phyloP scores from a whole-genome alignment of 495 filamentous ascomycete genomes.

The Chaetomium cochliodes region DNA sequence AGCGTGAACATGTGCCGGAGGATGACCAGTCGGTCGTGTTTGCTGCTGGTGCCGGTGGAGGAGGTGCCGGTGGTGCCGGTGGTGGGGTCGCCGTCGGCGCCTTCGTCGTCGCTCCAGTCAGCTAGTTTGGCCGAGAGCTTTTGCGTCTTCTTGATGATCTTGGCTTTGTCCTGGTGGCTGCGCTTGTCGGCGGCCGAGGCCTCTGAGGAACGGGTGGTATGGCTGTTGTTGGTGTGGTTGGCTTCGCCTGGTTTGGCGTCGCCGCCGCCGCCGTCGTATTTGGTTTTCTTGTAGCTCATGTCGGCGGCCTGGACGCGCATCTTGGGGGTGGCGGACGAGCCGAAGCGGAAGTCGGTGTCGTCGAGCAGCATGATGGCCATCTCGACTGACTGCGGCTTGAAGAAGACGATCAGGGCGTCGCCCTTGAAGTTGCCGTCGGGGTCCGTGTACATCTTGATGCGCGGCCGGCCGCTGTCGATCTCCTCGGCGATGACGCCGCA shows the following conservation, averaged over 20 bases:
- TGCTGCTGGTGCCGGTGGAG: conserved; percentile 34
- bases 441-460: conserved; percentile 91
- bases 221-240: conserved; percentile 36
- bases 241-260: conserved; percentile 40
- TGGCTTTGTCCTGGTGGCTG: conserved; percentile 37
- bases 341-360: conserved; percentile 76
- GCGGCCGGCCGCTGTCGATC: conserved; percentile 77
- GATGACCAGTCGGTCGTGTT: conserved; percentile 78
- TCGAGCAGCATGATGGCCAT: conserved; percentile 90
- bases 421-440: conserved; percentile 84
- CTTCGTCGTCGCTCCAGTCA: conserved; percentile 91
- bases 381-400: conserved; percentile 84
- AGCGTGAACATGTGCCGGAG: conserved; percentile 95
- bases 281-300: conserved; percentile 76
- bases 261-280: conserved; percentile 42
- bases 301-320: conserved; percentile 87
- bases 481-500: conserved; percentile 94
- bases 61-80: conserved; percentile 31
- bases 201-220: not conserved
- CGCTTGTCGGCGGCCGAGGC: not conserved
- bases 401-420: conserved; percentile 89
- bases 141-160: conserved; percentile 85
- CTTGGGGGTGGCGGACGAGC: conserved; percentile 47
- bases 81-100: conserved; percentile 12
- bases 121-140: conserved; percentile 85